Evolutionary conservation across 2,329 filamentous ascomycete species (phyloP), one percentile per base, ranked within the genome.

Genomic region (Trichophaea hybrida): DNA sequence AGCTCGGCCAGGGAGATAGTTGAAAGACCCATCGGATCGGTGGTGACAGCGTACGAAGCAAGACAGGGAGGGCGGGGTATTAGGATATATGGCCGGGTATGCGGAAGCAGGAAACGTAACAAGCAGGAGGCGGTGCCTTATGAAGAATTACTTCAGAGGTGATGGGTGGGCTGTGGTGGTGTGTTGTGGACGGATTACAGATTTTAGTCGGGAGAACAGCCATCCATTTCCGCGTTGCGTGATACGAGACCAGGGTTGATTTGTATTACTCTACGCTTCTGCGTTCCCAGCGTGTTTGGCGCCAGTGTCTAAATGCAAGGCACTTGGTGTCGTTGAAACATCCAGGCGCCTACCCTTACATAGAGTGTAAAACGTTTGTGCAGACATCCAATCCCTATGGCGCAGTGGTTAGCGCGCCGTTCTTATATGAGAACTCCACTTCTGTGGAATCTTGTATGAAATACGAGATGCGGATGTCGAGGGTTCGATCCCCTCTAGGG

Each of bases 1-100:
- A 98, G 83, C 71, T 98, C 87, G 66, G 84, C 80, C 67, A 78
- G 78, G 54, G 87, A 84, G 70, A 97, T 84, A 33, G 85, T 91
- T 59, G 91, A 91, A 54, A 97, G 81, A 53, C 82, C 89, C 71
- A 81, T 81, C 69, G 82, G 82, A 67, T 89, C 86, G 87, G 94
- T 95, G 24, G n/a, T 31, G 44, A 49, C 44, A 17, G 50, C 6
- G 8, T 13, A 13, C 12, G 5, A 51, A 24, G 48, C 31, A 51
- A 32, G n/a, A 4, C 15, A 12, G 48, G 8, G 13, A 32, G 15
- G 15, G n/a, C 13, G 48, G 15, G 31, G 15, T 12, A 12, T 13
- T 51, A 32, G 13, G 2, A 15, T 24, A 13, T 12, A 51, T 7
- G 31, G 48, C n/a, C n/a, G 15, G 48, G 46, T 10, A 24, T 24